Evolutionary conservation across 352 stramenopile genomes (phyloP).

Genomic region (Globisporangium splendens): DNA sequence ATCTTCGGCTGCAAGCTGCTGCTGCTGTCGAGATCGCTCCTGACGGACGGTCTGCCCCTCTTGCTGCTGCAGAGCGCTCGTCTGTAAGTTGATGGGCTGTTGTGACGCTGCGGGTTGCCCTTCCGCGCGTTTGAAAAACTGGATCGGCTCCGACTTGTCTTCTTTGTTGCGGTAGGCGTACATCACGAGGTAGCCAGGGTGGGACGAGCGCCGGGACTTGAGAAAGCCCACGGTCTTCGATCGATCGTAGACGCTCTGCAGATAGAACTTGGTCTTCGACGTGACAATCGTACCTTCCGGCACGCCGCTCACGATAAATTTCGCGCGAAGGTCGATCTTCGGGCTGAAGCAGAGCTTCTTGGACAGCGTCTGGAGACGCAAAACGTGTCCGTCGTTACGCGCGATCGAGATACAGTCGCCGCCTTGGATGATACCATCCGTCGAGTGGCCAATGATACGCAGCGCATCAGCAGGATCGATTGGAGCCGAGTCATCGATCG

Average conservation of each 20-base stretch:
- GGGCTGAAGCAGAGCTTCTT: slow-evolving; percentile 65
- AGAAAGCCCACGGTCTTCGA: slow-evolving; percentile 64
- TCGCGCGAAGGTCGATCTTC: slow-evolving; percentile 59
- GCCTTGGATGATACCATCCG: slow-evolving; percentile 44
- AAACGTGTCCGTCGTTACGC: slow-evolving; percentile 46
- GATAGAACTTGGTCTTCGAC: slow-evolving; percentile 64
- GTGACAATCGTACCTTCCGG: slow-evolving; percentile 56
- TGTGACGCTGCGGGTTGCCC: no score
- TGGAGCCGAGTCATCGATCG: slow-evolving; percentile 23
- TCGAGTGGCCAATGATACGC: slow-evolving; percentile 59
- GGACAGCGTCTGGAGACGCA: slow-evolving; percentile 58
- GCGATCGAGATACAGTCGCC: slow-evolving; percentile 61
- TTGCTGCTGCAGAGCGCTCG: no score
- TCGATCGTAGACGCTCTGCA: slow-evolving; percentile 67
- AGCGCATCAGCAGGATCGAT: slow-evolving; percentile 44
- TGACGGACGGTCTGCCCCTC: neutral
- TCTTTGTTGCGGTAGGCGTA: slow-evolving; percentile 48
- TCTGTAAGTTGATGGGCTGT: no score
- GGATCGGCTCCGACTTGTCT: slow-evolving; percentile 58
- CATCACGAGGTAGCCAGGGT: slow-evolving; percentile 50
- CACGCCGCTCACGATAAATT: slow-evolving; percentile 66
- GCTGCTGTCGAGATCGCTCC: slow-evolving; percentile 1
- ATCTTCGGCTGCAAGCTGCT: slow-evolving; percentile 6
- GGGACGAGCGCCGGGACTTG: slow-evolving; percentile 29
- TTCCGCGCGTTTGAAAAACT: slow-evolving; percentile 57